Evolutionary conservation across 129 eudicot species (phyloP).

Genomic region (carrot (Daucus carota)): DH1_v3.0 NC_030385.2:3897001-3897500

Average conservation of each 20-base stretch:
- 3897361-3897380: conserved; percentile 46
- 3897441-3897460: conserved; percentile 39
- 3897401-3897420: conserved; percentile 56
- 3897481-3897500: conserved; percentile 43
- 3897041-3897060: conserved; percentile 61
- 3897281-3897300: conserved; percentile 62
- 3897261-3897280: conserved; percentile 90
- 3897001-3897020: conserved; percentile 55
- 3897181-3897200: conserved; percentile 32
- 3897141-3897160: conserved; percentile 74
- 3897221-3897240: conserved; percentile 71
- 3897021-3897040: conserved; percentile 69
- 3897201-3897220: conserved; percentile 68
- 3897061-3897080: conserved; percentile 60
- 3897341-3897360: conserved; percentile 34
- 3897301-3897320: conserved; percentile 39
- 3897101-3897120: conserved; percentile 80
- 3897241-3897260: conserved; percentile 69
- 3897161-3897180: conserved; percentile 84
- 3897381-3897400: conserved; percentile 52
- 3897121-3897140: conserved; percentile 73
- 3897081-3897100: conserved; percentile 66
- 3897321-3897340: conserved; percentile 36
- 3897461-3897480: conserved; percentile 52
- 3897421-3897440: conserved; percentile 43